Evolutionary conservation across 73 alveolate genomes (phyloP), one percentile per base, ranked within the genome.

Genomic region (Paramecium sexaurelia): DNA sequence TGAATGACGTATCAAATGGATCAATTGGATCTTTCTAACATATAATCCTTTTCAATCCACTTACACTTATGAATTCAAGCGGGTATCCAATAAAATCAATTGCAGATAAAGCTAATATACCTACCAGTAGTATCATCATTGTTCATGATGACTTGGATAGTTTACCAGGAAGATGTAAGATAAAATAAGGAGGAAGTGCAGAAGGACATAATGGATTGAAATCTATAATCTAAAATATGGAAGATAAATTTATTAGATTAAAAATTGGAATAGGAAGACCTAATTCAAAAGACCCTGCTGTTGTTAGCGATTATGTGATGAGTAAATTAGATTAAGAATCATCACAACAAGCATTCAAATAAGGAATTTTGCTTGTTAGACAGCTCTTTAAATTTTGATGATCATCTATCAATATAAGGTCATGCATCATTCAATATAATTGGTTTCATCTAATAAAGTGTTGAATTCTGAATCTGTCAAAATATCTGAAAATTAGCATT

Each of bases 191-290:
- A 32, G 93, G 88, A 35, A 86, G 88, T 56, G 87, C 93, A 24
- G 87, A 86, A 20, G 88, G 93, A 11, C 87, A 86, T 86, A 86
- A 86, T 33, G 93, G 93, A 5, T 86, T 86, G 55, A 86, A 57
- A 40, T 86, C 93, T 15, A 86, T 86, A 15, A 86, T 86, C 17
- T 55, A 86, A 33, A 27, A 75, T 37, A 57, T 86, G 40, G 93
- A 71, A 3, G 56, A 55, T 37, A 55, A 86, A 27, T 86, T 86
- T 41, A 26, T 40, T 37, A 29, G 93, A 35, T 45, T 86, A 20
- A 86, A 86, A 57, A 57, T 86, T n/a, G 93, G 93, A 20, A 86
- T 86, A 61, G 93, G 88, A 37, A 86, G 93, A 66, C 93, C 93
- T 15, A 57, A 86, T 86, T 61, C 87, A n/a, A 86, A 86, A 66